Conservation (phyloP, 495 filamentous ascomycete genomes). For the Hypoxylon crocopeplum region DNA sequence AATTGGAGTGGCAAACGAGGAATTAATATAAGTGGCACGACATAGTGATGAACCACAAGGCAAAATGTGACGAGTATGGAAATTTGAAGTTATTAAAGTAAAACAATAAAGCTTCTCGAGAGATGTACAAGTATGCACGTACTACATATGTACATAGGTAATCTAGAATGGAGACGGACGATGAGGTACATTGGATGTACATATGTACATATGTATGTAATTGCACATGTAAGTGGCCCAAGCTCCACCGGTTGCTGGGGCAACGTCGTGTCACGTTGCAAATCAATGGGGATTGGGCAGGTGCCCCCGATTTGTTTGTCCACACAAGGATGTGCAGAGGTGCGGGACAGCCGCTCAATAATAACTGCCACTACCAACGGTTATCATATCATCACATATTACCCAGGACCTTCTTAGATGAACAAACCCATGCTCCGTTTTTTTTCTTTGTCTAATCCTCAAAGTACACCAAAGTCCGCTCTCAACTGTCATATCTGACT, state of each 20-base stretch:
- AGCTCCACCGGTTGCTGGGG: slow-evolving; percentile 33
- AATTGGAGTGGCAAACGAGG: slow-evolving; percentile 8
- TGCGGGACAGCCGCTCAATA: too few relatives aligned
- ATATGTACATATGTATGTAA: too few relatives aligned
- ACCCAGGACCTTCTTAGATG: slow-evolving; percentile 19
- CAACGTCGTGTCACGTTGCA: slow-evolving; percentile 36
- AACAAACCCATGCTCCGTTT: slow-evolving; percentile 31
- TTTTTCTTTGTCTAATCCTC: slow-evolving; percentile 34
- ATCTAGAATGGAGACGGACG: too few relatives aligned
- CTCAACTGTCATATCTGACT: slow-evolving; percentile 28
- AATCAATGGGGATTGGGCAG: slow-evolving; percentile 36
- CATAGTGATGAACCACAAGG: slow-evolving; percentile 14
- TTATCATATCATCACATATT: slow-evolving; percentile 22
- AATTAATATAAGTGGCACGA: background rate
- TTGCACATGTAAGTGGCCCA: too few relatives aligned
- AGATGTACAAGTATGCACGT: too few relatives aligned
- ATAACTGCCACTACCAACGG: too few relatives aligned
- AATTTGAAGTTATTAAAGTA: slow-evolving; percentile 9
- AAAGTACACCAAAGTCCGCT: slow-evolving; percentile 3
- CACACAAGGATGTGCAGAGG: slow-evolving; percentile 15
- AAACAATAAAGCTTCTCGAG: too few relatives aligned
- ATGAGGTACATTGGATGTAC: too few relatives aligned
- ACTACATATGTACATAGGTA: too few relatives aligned
- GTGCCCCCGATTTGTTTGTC: slow-evolving; percentile 36
- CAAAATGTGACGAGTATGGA: slow-evolving; percentile 10